Base-by-base conservation (phyloP, 192 early-diverging fungal genomes). In the Pilaira anomala region DNA sequence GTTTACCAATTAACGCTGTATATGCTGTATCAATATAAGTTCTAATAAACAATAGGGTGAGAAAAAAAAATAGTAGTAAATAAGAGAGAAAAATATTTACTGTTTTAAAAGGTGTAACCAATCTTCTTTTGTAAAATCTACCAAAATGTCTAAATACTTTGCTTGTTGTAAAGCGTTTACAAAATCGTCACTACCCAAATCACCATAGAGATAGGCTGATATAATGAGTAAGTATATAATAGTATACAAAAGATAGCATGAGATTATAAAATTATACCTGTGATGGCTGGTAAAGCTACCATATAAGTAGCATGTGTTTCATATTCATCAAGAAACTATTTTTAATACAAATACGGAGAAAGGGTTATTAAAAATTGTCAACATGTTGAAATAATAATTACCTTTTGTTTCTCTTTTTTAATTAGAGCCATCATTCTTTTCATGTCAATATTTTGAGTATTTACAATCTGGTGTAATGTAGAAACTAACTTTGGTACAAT, bases 401-500 rank as follows among this genome's bases (percentile, higher is more conserved):
- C 68, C 59, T 81, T 81, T 24, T 81, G 62, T 60, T 75, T 80
- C 48, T 78, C 73, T 42, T 78, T 66, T 33, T 76, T 63, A 60
- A 83, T 78, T n/a, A 83, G 60, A 12, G 66, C 71, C 19, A 65
- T 70, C 71, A 83, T 81, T 22, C 82, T 66, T 14, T 72, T 60
- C 82, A 83, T 83, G 62, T 83, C 82, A 44, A 83, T 74, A 3
- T 78, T 72, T 41, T 77, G 70, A 8, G 63, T 75, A n/a, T 48
- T 66, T 28, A 81, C 66, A 46, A 74, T 45, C 26, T 53, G 62
- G 16, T 78, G 70, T 7, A 81, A 55, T 14, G 73, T 65, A 6
- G 71, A 52, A 11, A 83, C 71, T 42, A 83, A 60, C 55, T 66
- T 59, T 13, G 76, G 67, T 12, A 68, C 63, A 29, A 80, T 33